Percentiles rank a stretch among this genome's conserved stretches.
phyloP scores from a whole-genome alignment of 768 basidiomycete species.

The Boletellus emodensis region DNA sequence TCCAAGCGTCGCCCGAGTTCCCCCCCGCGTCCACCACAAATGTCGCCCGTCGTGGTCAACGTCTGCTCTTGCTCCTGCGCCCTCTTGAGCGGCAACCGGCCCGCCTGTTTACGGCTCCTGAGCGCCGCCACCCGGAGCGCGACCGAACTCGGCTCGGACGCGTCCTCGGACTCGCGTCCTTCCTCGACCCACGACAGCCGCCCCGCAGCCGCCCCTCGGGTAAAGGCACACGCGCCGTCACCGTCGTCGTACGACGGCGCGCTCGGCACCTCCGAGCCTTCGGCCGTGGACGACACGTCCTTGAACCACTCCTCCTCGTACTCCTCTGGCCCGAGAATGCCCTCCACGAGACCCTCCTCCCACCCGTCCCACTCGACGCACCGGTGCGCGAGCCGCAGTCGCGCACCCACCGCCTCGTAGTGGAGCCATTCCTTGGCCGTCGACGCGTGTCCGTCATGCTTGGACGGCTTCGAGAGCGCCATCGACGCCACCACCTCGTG shows the following conservation, averaged over 20 bases:
- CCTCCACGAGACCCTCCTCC: conserved; percentile 79
- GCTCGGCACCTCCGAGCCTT: conserved; percentile 17
- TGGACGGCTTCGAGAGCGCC: conserved; percentile 22
- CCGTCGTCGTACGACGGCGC: conserved; percentile 1
- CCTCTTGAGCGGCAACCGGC: conserved; percentile 50
- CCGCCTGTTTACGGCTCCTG: conserved; percentile 34
- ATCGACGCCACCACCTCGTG: conserved; percentile 58
- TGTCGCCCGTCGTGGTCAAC: conserved; percentile 67
- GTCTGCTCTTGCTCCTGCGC: conserved; percentile 69
- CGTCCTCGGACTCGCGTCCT: neutral
- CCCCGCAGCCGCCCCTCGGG: no score
- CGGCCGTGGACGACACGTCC: conserved; percentile 29
- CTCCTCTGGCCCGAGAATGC: conserved; percentile 71
- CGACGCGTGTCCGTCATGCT: conserved; percentile 33
- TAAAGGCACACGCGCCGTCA: neutral
- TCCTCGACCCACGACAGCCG: no score
- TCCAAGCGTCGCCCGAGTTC: conserved; percentile 73
- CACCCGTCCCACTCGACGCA: conserved; percentile 88
- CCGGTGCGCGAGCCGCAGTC: conserved; percentile 72
- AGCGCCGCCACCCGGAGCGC: conserved; percentile 25
- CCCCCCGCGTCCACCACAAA: conserved; percentile 75
- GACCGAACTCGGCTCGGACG: conserved; percentile 15
- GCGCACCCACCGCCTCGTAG: conserved; percentile 61
- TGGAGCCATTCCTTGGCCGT: conserved; percentile 70
- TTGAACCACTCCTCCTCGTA: conserved; percentile 70